phyloP scores from a whole-genome alignment of 2,329 filamentous ascomycete species.

The Xylaria sp. region DNA sequence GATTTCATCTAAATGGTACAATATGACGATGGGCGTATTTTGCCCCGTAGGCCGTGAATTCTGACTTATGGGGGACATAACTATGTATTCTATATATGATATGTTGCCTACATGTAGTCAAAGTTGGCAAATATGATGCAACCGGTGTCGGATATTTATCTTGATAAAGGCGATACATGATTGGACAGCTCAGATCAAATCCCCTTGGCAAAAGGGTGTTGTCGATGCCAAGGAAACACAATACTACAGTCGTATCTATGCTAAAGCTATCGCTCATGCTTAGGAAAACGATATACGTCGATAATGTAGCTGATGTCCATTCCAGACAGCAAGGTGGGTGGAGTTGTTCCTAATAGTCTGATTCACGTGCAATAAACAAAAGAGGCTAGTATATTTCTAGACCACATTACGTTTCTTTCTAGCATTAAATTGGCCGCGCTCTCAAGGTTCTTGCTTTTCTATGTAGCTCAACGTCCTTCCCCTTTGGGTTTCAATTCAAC shows the following conservation, averaged over 20 bases:
- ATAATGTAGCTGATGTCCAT: constrained; percentile 11
- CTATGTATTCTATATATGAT: not conserved
- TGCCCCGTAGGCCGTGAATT: not conserved
- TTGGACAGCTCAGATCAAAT: constrained; percentile 11
- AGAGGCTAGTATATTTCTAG: not conserved
- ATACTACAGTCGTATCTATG: constrained; percentile 5
- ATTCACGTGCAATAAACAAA: not conserved
- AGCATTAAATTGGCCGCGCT: not conserved
- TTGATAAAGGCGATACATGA: not conserved
- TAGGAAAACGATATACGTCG: not conserved
- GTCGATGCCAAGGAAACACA: constrained; percentile 17
- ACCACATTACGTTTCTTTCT: not conserved
- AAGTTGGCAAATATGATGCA: constrained; percentile 1
- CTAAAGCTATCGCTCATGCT: constrained; percentile 7
- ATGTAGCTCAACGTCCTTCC: constrained; percentile 13
- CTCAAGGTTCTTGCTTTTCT: constrained; percentile 7
- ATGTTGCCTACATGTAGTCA: not conserved
- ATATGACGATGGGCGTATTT: constrained; percentile 18
- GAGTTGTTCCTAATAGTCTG: constrained; percentile 1
- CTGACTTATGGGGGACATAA: not conserved
- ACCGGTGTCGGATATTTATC: constrained; percentile 8
- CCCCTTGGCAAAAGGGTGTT: constrained; percentile 16
- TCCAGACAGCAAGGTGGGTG: constrained; percentile 2
- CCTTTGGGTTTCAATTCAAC: constrained; percentile 2
- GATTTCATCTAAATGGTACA: constrained; percentile 30